Base-by-base conservation (phyloP, 306 rosid genomes). In the Dalbergia cultrata region DNA sequence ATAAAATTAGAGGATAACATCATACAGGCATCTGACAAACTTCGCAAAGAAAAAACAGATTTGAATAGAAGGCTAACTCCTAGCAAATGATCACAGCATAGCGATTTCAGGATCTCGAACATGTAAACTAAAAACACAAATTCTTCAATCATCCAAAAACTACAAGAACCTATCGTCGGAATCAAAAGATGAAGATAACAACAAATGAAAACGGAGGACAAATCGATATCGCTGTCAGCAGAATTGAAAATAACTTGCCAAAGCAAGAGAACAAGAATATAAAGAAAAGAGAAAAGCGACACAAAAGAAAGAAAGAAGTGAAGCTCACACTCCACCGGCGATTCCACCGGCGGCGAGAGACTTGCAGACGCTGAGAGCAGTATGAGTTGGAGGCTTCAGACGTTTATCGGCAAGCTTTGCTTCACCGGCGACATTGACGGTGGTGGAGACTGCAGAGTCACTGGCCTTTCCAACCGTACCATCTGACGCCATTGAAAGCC, bases 261-360 rank as follows among this genome's bases (percentile, higher is more conserved):
- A n/a, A 31, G 7, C 10, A 12, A 70, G 34, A 52, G 14, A 13
- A 21, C 1, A 16, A 44, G 33, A 59, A 45, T 7, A 4, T 22
- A 26, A 13, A 72, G 5, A 53, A 43, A 14, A 3, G 7, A 43
- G 10, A 17, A 43, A 13, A 43, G 54, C 13, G 16, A 60, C 58
- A 17, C 37, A 5, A 14, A n/a, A 9, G 9, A 22, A 17, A 76
- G 8, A 39, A 68, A 31, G 72, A 5, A 31, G 44, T 39, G 52
- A n/a, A 73, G 74, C 96, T 89, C 61, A 91, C 96, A 89, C 88
- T 87, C 93, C 92, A 5, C 96, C 93, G 67, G 93, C 96, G 80
- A 91, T 83, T 74, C 97, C 93, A 52, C 93, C 97, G 56, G 93
- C 91, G 35, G 84, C 80, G 50, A 91, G 97, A 60, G 97, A 91